These are phyloP conservation scores for Suillus discolor DNA, from an alignment of 768 basidiomycete species.

Conservation along the genomic window DNA sequence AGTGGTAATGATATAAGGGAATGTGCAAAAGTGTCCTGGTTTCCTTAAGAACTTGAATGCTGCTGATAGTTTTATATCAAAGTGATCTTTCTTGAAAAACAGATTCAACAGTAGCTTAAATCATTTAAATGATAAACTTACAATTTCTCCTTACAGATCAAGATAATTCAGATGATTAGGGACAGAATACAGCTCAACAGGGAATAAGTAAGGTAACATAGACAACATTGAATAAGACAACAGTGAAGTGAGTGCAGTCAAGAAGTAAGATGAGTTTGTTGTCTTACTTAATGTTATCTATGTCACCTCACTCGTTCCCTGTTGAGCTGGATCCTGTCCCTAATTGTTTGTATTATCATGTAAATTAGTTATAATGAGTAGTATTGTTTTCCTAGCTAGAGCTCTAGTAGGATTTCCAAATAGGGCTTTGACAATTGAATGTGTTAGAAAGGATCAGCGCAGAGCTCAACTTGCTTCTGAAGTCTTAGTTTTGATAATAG, in stretches of 20 bases:
- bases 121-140: conserved; percentile 3
- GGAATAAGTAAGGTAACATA: background rate
- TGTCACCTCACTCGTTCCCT: background rate
- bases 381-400: background rate
- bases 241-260: background rate
- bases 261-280: too few species aligned
- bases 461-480: background rate
- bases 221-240: background rate
- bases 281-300: background rate
- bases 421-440: background rate
- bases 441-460: background rate
- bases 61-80: background rate
- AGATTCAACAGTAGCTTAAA: background rate
- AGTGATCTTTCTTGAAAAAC: conserved; percentile 2
- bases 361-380: background rate
- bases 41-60: background rate
- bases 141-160: background rate
- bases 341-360: background rate
- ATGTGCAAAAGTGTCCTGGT: background rate
- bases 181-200: background rate
- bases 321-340: background rate
- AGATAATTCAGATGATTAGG: background rate
- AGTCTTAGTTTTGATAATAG: background rate
- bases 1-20: background rate
- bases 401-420: background rate